Conservation (phyloP, 208 protist genomes). For the Acanthamoeba triangularis region DNA sequence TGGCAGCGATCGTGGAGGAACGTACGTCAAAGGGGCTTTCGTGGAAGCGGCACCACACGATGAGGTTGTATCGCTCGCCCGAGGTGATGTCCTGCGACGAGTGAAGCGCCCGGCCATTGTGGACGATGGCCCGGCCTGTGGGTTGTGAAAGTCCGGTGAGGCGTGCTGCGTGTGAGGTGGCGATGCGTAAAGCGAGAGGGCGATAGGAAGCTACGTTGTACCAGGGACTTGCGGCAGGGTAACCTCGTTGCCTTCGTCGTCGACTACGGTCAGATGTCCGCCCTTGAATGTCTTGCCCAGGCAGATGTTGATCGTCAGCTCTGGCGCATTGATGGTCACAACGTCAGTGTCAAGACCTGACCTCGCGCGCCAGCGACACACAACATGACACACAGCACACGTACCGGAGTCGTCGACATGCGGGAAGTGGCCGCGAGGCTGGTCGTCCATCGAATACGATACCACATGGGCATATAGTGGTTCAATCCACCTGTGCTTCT, state of each 20-base stretch:
- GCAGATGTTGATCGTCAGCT: conserved; percentile 2
- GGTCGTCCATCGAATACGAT: background rate
- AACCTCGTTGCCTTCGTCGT: background rate
- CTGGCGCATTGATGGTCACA: no score
- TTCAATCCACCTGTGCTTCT: background rate
- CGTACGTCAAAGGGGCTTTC: background rate
- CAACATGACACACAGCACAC: no score
- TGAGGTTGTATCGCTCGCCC: background rate
- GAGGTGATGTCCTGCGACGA: background rate
- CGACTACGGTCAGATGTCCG: background rate
- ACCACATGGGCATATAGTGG: background rate
- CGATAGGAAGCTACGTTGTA: no score
- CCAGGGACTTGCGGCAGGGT: background rate
- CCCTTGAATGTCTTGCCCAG: background rate
- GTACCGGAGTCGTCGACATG: background rate
- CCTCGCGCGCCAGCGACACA: no score
- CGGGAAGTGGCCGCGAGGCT: background rate
- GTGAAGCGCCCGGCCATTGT: background rate
- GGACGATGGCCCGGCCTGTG: background rate
- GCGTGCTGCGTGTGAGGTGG: background rate
- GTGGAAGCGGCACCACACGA: background rate
- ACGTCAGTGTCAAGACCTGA: no score
- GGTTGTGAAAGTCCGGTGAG: background rate
- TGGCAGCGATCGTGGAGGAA: background rate
- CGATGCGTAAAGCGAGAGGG: no score